These are phyloP conservation scores for Neofusicoccum kwambonambiense DNA, from an alignment of 2,329 filamentous ascomycete genomes.

Conservation along the genomic window DNA sequence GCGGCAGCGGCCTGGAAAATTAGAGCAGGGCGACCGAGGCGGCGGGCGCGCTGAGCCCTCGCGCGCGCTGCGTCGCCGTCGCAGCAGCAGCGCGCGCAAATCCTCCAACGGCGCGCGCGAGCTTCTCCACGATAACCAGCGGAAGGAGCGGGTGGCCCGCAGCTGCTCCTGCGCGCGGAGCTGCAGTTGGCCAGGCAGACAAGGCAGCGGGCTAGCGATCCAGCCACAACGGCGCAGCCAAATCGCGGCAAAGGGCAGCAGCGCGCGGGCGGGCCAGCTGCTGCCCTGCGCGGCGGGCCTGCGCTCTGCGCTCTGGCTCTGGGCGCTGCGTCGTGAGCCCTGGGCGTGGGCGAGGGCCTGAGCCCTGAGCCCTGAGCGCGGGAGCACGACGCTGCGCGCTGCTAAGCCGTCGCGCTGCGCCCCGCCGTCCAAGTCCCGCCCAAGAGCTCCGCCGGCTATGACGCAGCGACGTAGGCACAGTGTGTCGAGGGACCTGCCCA, in stretches of 20 bases:
- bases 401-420: not conserved
- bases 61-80: not conserved
- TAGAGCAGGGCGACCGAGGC: not conserved
- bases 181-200: conserved; percentile 9
- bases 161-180: not conserved
- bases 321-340: not conserved
- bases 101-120: not conserved
- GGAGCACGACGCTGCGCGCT: not conserved
- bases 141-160: conserved; percentile 4
- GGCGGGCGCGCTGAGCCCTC: not conserved
- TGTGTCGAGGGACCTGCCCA: not conserved
- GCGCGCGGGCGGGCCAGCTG: not conserved
- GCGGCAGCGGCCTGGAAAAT: not conserved
- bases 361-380: not conserved
- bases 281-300: not conserved
- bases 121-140: not conserved
- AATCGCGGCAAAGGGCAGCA: not conserved
- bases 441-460: not conserved
- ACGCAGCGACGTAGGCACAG: not conserved
- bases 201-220: not conserved
- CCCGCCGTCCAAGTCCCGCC: not conserved
- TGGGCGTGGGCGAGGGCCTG: no score
- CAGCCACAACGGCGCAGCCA: conserved; percentile 13
- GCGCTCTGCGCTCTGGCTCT: not conserved
- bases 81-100: not conserved